Evolutionary conservation across 306 rosid species (phyloP).

Genomic region (Dryas alaskensis): DNA sequence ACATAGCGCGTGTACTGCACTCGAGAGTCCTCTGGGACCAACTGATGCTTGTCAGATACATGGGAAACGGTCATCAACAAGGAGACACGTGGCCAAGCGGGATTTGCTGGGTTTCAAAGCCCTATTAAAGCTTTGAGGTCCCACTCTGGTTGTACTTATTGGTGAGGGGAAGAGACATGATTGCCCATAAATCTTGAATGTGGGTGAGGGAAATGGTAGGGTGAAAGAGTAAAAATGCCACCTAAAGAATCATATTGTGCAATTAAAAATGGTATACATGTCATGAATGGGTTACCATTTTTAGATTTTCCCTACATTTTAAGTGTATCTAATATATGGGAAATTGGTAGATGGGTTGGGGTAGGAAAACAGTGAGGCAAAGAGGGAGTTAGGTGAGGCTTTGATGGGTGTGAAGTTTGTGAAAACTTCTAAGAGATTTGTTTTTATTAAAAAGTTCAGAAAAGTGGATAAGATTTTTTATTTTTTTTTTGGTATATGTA

Average conservation of each 20-base stretch:
- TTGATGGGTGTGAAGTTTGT: not conserved
- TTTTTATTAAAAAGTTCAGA: no score
- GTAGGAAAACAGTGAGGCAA: not conserved
- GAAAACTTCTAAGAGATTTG: not conserved
- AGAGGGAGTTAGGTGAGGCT: slow-evolving; percentile 12
- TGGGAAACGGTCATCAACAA: not conserved
- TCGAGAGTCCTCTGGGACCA: not conserved
- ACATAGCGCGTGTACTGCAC: not conserved
- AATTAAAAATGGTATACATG: not conserved
- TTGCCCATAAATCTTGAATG: slow-evolving; percentile 2
- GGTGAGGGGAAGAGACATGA: not conserved
- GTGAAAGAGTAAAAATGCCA: not conserved
- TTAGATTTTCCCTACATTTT: not conserved
- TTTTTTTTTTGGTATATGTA: no score
- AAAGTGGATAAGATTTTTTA: not conserved
- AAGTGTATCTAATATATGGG: not conserved
- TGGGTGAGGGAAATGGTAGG: not conserved
- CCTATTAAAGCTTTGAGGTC: not conserved
- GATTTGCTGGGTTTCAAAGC: not conserved
- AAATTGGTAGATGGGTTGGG: slow-evolving; percentile 3
- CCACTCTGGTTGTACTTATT: not conserved
- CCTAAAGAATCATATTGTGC: not conserved
- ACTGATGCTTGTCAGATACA: not conserved
- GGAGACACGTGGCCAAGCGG: not conserved
- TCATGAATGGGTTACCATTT: not conserved